A percentile compares a stretch with the other conserved stretches of the same genome.
These are phyloP conservation scores for Yarrowia sp. DNA, from an alignment of 805 yeast genomes.

Conservation along the genomic window DNA sequence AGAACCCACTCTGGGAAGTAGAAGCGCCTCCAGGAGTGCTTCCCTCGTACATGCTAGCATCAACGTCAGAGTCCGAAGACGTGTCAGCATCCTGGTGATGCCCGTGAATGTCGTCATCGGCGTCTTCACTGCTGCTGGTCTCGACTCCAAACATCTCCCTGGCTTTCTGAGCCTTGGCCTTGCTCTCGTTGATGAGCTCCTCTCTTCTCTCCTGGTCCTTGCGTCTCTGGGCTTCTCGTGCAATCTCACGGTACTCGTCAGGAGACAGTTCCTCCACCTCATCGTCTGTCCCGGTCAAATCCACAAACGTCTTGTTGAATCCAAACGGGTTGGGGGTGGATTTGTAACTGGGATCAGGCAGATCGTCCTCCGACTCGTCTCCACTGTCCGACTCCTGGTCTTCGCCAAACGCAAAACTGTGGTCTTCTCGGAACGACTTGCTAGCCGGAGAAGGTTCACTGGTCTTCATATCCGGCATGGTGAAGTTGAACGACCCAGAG, in stretches of 20 bases:
- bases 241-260: conserved; percentile 23
- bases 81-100: neutral
- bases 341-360: conserved; percentile 9
- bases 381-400: neutral
- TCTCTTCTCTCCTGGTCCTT: conserved; percentile 25
- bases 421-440: conserved; percentile 19
- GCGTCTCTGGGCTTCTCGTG: neutral
- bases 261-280: conserved; percentile 31
- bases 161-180: neutral
- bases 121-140: neutral
- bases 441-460: conserved; percentile 9
- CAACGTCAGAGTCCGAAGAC: conserved; percentile 4
- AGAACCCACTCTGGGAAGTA: neutral
- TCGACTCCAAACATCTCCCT: conserved; percentile 1
- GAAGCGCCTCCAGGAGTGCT: neutral
- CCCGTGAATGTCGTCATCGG: neutral
- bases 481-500: conserved; percentile 17
- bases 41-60: conserved; percentile 6
- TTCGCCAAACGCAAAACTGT: conserved; percentile 19
- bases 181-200: neutral
- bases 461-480: conserved; percentile 33
- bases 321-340: conserved; percentile 12
- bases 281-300: conserved; percentile 11
- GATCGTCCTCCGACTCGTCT: neutral
- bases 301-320: conserved; percentile 17